Conservation (phyloP, 192 early-diverging fungal genomes). For the Coemansia sp. region DNA sequence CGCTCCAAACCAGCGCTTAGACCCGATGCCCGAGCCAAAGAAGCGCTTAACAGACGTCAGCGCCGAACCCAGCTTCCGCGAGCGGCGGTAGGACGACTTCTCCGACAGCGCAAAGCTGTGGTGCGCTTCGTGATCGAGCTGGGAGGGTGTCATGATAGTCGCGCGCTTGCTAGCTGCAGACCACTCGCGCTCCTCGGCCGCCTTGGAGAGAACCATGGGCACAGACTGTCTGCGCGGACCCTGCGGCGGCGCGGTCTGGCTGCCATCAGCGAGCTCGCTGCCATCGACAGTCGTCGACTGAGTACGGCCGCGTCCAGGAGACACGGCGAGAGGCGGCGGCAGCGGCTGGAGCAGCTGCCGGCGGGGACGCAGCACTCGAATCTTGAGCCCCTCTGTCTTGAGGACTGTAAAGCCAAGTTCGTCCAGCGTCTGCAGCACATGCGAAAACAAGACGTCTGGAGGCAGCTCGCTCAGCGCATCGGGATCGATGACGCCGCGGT, state of each 20-base stretch:
- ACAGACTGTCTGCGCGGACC: conserved; percentile 47
- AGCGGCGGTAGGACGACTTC: conserved; percentile 27
- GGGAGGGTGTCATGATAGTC: conserved; percentile 41
- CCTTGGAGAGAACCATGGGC: conserved; percentile 24
- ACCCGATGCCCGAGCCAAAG: conserved; percentile 23
- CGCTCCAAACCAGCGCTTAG: conserved; percentile 48
- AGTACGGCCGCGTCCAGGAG: conserved; percentile 30
- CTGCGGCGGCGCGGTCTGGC: conserved; percentile 12
- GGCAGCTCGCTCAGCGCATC: conserved; percentile 63
- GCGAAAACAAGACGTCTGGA: conserved; percentile 65
- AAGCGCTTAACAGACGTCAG: conserved; percentile 50
- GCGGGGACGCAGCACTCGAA: conserved; percentile 46
- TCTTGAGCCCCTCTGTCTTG: conserved; percentile 49
- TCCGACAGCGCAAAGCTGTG: conserved; percentile 24
- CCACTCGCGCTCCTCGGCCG: conserved; percentile 25
- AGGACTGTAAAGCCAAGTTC: conserved; percentile 50
- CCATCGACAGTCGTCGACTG: conserved; percentile 33
- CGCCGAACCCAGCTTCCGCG: conserved; percentile 41
- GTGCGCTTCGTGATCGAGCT: conserved; percentile 26
- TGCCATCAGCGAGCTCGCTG: not conserved
- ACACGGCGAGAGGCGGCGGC: not conserved
- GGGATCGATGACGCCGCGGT: conserved; percentile 71
- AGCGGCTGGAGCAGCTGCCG: conserved; percentile 14
- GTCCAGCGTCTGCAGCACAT: conserved; percentile 60
- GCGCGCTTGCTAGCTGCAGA: conserved; percentile 38